These are phyloP conservation scores for Candida tunisiensis DNA, from an alignment of 1,139 yeast species.

Conservation along the genomic window DNA sequence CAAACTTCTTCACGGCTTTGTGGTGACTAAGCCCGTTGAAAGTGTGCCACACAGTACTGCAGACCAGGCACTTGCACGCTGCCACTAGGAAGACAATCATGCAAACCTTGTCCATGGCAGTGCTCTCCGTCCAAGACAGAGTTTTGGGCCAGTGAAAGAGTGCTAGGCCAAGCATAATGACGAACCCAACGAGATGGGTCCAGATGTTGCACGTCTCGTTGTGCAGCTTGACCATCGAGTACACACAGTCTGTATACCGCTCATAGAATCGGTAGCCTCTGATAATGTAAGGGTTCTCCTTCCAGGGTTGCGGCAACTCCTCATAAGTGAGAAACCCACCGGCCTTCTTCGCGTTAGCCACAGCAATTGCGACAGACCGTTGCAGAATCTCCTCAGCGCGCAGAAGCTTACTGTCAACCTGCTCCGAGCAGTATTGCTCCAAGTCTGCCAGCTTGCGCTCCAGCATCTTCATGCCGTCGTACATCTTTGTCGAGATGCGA, in stretches of 20 bases:
- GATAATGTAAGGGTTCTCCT: slow-evolving; percentile 76
- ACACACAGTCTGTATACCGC: slow-evolving; percentile 40
- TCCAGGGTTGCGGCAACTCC: slow-evolving; percentile 84
- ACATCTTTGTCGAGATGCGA: slow-evolving; percentile 6
- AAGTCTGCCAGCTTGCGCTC: slow-evolving; percentile 17
- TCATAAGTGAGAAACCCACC: slow-evolving; percentile 67
- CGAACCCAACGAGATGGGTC: slow-evolving; percentile 70
- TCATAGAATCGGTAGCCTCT: slow-evolving; percentile 75
- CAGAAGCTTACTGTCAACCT: slow-evolving; percentile 3
- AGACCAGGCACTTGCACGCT: slow-evolving; percentile 56
- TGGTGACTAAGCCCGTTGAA: slow-evolving; percentile 64
- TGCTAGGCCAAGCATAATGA: slow-evolving; percentile 38
- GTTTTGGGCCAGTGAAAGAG: slow-evolving; percentile 42
- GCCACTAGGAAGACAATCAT: slow-evolving; percentile 53
- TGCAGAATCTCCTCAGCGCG: slow-evolving; percentile 5
- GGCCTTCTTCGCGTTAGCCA: slow-evolving; percentile 19
- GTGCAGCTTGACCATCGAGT: slow-evolving; percentile 47
- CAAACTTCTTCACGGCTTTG: slow-evolving; percentile 51
- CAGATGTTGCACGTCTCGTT: slow-evolving; percentile 90
- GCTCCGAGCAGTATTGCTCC: slow-evolving; percentile 12
- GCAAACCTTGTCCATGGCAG: slow-evolving; percentile 32
- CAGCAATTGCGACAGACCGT: slow-evolving; percentile 8
- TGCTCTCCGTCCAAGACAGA: slow-evolving; percentile 24
- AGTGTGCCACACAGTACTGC: slow-evolving; percentile 86
- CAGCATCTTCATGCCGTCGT: slow-evolving; percentile 12